These are phyloP conservation scores for Skeletonema potamos DNA, from an alignment of 108 stramenopile genomes.

Conservation along the genomic window DNA sequence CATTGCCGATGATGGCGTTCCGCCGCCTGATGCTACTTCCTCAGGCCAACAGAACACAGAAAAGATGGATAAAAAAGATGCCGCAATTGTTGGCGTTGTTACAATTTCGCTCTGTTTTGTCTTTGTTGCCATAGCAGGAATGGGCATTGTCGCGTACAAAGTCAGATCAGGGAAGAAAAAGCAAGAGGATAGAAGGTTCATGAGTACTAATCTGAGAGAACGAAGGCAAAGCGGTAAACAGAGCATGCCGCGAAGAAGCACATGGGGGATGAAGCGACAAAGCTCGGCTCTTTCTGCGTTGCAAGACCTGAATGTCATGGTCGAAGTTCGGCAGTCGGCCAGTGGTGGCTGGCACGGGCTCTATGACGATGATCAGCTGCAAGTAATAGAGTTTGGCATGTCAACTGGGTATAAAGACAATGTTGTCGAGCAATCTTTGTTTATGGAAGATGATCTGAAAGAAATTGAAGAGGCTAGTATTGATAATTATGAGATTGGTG, in stretches of 20 bases:
- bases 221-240: neutral
- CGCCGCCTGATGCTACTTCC: neutral
- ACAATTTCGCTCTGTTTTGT: slow-evolving; percentile 16
- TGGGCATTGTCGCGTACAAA: slow-evolving; percentile 2
- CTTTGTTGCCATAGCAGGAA: slow-evolving; percentile 2
- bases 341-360: slow-evolving; percentile 42
- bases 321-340: slow-evolving; percentile 43
- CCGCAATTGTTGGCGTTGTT: slow-evolving; percentile 22
- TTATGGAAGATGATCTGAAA: slow-evolving; percentile 48
- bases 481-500: slow-evolving; percentile 35
- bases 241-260: slow-evolving; percentile 6
- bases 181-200: slow-evolving; percentile 4
- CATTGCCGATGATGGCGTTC: slow-evolving; percentile 12
- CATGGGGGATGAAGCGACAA: slow-evolving; percentile 10
- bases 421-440: slow-evolving; percentile 37
- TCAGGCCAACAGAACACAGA: neutral
- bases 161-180: slow-evolving; percentile 7
- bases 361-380: slow-evolving; percentile 27
- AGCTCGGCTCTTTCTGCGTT: slow-evolving; percentile 6
- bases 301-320: slow-evolving; percentile 13
- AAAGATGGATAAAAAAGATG: neutral
- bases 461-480: slow-evolving; percentile 36
- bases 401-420: slow-evolving; percentile 11
- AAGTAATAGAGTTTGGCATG: slow-evolving; percentile 37
- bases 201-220: slow-evolving; percentile 13